Evolutionary conservation across 352 stramenopile species (phyloP), one percentile per base, ranked within the genome.

Genomic region (Phytophthora macrochlamydospora): DNA sequence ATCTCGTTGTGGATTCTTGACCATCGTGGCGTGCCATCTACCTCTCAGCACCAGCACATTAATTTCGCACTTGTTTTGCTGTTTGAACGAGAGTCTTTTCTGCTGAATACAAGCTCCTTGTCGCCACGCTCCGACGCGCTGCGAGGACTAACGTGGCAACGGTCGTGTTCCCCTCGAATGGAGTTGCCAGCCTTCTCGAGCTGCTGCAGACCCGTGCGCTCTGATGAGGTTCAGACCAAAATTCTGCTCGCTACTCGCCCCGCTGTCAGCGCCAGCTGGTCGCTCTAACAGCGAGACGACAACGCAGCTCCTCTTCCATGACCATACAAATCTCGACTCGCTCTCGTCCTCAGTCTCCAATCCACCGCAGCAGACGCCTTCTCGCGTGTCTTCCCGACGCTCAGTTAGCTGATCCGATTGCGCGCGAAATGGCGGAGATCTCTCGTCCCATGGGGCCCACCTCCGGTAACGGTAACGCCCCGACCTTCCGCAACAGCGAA

Each of bases 391-490:
- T 24, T 24, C 18, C 18, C 18, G 18, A 24, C 18, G 18, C 18
- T 24, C 18, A 24, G 18, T 24, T 24, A 24, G 18, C 18, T 24
- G 18, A 24, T 24, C 18, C 18, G 18, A 24, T 24, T 24, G 18
- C 18, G 18, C 18, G 14, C 38, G 54, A 62, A n/a, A 49, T 65
- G 13, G 65, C 65, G n/a, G 69, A 77, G 59, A 73, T 77, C 44
- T 68, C 65, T n/a, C 69, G 69, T 37, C 69, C 69, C 46, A 67
- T 69, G 66, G 31, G 50, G 59, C 55, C 67, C 18, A 53, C 43
- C 38, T 37, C 56, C 46, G n/a, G 9, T 33, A 71, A 30, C 28
- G 51, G 59, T 11, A 40, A 11, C 35, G 24, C 58, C 66, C 69
- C 6, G 48, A 56, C 33, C 71, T 68, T 30, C 81, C 75, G n/a